phyloP scores from a whole-genome alignment of 2,329 filamentous ascomycete species.

The Herpomyces periplanetae region DNA sequence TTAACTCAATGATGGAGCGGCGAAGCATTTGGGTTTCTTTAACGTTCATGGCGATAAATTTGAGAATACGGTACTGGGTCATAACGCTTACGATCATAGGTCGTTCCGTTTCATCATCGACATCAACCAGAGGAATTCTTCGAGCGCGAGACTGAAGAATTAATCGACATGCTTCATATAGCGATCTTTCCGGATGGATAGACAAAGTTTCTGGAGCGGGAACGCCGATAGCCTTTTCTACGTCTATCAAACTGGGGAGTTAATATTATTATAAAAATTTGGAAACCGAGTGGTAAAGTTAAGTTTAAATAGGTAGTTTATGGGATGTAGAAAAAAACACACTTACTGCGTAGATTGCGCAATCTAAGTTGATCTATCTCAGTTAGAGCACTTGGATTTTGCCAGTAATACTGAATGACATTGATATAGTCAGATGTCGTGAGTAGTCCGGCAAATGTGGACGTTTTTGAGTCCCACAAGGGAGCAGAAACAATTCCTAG shows the following conservation, averaged over 20 bases:
- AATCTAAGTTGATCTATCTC: slow-evolving; percentile 77
- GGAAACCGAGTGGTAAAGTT: too few species aligned
- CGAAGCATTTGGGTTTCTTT: slow-evolving; percentile 54
- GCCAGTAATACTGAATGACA: slow-evolving; percentile 93
- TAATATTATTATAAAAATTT: slow-evolving; percentile 1
- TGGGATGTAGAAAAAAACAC: slow-evolving; percentile 1
- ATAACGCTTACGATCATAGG: slow-evolving; percentile 86
- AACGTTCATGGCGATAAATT: slow-evolving; percentile 88
- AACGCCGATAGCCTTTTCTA: slow-evolving; percentile 73
- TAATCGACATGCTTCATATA: slow-evolving; percentile 74
- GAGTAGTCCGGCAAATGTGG: slow-evolving; percentile 64
- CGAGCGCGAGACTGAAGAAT: slow-evolving; percentile 82
- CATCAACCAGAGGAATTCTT: slow-evolving; percentile 65
- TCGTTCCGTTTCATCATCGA: slow-evolving; percentile 66
- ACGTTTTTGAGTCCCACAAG: slow-evolving; percentile 73
- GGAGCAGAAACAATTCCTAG: slow-evolving; percentile 85
- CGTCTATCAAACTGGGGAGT: slow-evolving; percentile 17
- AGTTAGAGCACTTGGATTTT: slow-evolving; percentile 58
- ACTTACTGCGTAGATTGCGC: slow-evolving; percentile 49
- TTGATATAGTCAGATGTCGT: slow-evolving; percentile 96
- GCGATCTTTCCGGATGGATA: slow-evolving; percentile 53
- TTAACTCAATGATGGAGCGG: slow-evolving; percentile 48
- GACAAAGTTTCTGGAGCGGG: slow-evolving; percentile 71
- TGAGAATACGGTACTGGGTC: slow-evolving; percentile 88
- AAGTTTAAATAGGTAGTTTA: too few species aligned